Percentiles rank a stretch among this genome's conserved stretches.
Evolutionary conservation across 75 land plant genomes (phyloP).

Genomic region (Azolla pinnata): DNA sequence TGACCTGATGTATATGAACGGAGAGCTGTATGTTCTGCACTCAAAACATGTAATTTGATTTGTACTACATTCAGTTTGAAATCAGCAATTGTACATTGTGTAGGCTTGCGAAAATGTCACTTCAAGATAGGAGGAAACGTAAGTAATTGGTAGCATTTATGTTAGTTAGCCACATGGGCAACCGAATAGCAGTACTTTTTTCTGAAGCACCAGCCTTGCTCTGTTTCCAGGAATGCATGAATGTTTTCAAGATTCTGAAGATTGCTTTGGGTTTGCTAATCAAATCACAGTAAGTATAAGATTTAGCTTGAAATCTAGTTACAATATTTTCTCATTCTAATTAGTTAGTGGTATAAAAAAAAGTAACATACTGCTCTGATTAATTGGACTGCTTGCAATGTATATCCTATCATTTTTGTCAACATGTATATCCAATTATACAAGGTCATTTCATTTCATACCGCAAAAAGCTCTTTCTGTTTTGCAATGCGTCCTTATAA

Average conservation of each 20-base stretch:
- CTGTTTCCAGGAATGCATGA: slow-evolving; percentile 57
- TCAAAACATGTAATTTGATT: not conserved
- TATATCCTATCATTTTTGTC: too few species aligned
- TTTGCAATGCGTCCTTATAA: not conserved
- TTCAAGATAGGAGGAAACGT: slow-evolving; percentile 68
- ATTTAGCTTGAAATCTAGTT: not conserved
- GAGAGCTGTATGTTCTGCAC: slow-evolving; percentile 49
- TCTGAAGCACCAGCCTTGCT: too few species aligned
- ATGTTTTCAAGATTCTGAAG: slow-evolving; percentile 38
- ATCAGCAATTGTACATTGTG: slow-evolving; percentile 2
- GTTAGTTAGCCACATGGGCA: too few species aligned
- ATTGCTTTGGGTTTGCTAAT: slow-evolving; percentile 57
- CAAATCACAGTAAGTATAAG: slow-evolving; percentile 57
- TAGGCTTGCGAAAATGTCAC: slow-evolving; percentile 59
- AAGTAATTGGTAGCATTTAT: too few species aligned
- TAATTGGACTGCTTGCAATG: too few species aligned
- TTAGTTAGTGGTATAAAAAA: not conserved
- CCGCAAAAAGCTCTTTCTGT: not conserved
- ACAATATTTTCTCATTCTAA: not conserved
- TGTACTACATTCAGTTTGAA: not conserved
- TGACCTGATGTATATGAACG: slow-evolving; percentile 80
- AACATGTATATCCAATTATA: too few species aligned
- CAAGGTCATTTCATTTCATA: not conserved
- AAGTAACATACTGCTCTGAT: too few species aligned
- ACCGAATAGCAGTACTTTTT: too few species aligned